These are phyloP conservation scores for Trichothecium roseum DNA, from an alignment of 2,329 filamentous ascomycete genomes.

Conservation along the genomic window DNA sequence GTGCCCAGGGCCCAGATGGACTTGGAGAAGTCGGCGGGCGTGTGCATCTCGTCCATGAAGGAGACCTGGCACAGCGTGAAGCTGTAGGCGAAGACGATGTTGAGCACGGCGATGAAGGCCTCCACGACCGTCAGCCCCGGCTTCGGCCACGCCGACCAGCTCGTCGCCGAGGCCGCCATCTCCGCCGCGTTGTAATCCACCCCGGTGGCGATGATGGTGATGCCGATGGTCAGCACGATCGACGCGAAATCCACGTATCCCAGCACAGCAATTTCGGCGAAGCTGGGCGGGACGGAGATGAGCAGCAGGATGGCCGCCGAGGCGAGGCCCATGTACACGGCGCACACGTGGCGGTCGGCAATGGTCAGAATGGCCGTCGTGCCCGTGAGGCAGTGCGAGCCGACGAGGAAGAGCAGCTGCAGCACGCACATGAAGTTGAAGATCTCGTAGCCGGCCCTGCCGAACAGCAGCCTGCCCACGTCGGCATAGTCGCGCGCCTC, in stretches of 20 bases:
- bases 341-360: conserved; percentile 37
- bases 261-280: conserved; percentile 28
- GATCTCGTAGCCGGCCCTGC: conserved; percentile 44
- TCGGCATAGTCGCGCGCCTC: conserved; percentile 53
- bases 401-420: conserved; percentile 55
- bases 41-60: conserved; percentile 36
- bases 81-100: conserved; percentile 59
- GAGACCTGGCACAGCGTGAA: conserved; percentile 31
- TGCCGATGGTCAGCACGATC: conserved; percentile 41
- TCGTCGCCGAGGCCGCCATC: conserved; percentile 9
- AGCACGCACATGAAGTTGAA: conserved; percentile 46
- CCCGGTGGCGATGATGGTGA: conserved; percentile 53
- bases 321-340: conserved; percentile 25
- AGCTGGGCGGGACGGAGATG: conserved; percentile 28
- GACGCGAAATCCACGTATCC: conserved; percentile 14
- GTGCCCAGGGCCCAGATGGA: conserved; percentile 48
- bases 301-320: conserved; percentile 27
- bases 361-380: conserved; percentile 53
- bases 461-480: conserved; percentile 48
- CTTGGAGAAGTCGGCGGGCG: conserved; percentile 27
- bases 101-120: conserved; percentile 47
- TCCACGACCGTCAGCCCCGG: conserved; percentile 31
- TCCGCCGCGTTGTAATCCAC: conserved; percentile 18
- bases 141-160: conserved; percentile 27
- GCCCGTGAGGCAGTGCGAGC: conserved; percentile 57